Evolutionary conservation across 176 grass and related monocot genomes (phyloP).

Genomic region (Ananas comosus): DNA sequence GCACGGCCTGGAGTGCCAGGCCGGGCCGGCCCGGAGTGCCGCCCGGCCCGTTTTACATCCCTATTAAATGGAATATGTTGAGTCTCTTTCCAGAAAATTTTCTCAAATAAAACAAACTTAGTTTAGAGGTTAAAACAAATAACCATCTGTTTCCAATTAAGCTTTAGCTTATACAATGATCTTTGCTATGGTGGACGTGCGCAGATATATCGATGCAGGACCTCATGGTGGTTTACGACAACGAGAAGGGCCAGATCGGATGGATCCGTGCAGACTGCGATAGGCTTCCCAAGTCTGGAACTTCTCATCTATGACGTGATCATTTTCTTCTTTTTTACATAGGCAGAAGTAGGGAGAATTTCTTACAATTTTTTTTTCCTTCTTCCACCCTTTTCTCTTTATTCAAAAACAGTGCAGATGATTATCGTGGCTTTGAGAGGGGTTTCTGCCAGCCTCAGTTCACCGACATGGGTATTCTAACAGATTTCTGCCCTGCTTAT

Average conservation of each 20-base stretch:
- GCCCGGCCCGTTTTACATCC: too few relatives aligned
- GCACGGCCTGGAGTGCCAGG: too few relatives aligned
- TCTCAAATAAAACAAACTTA: too few relatives aligned
- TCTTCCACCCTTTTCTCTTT: constrained; percentile 28
- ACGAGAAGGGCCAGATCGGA: constrained; percentile 63
- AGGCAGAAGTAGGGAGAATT: constrained; percentile 10
- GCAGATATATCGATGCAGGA: constrained; percentile 88
- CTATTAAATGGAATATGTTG: too few relatives aligned
- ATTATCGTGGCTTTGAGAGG: neutral
- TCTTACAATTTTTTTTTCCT: neutral
- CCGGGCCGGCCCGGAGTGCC: too few relatives aligned
- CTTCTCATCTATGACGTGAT: constrained; percentile 35
- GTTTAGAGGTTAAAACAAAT: too few relatives aligned
- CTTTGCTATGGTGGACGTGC: constrained; percentile 10
- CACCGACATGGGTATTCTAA: neutral
- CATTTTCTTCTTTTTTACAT: constrained; percentile 30
- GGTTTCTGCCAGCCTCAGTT: neutral
- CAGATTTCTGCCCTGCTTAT: neutral
- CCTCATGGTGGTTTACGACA: constrained; percentile 90
- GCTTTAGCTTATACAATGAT: too few relatives aligned
- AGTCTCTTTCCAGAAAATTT: too few relatives aligned
- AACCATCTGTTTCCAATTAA: too few relatives aligned
- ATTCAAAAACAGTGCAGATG: constrained; percentile 13
- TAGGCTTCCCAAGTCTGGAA: constrained; percentile 53
- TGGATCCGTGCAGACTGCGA: constrained; percentile 64